phyloP scores from a whole-genome alignment of 2,329 filamentous ascomycete genomes.

The Penicillium sp. region DNA sequence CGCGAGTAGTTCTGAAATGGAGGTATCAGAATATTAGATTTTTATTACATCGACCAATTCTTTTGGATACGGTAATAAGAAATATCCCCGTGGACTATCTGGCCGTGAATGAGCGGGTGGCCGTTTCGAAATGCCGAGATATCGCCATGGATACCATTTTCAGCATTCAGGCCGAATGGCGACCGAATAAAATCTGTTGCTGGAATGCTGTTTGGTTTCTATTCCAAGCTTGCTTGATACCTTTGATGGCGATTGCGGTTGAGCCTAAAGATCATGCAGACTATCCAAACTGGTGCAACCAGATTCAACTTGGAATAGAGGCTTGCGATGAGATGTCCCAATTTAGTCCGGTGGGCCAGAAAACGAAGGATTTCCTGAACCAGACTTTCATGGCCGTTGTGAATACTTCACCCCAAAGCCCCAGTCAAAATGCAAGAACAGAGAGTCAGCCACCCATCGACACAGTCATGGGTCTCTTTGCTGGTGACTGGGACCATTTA shows the following conservation, averaged over 20 bases:
- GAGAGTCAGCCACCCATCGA: background rate
- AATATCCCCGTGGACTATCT: conserved; percentile 16
- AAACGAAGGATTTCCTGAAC: conserved; percentile 35
- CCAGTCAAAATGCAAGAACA: background rate
- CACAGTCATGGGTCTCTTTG: conserved; percentile 7
- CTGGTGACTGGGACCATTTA: conserved; percentile 4
- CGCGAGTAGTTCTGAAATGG: conserved; percentile 19
- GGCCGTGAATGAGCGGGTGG: background rate
- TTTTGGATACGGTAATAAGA: conserved; percentile 19
- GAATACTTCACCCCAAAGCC: background rate
- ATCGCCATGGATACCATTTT: conserved; percentile 12
- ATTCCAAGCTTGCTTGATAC: conserved; percentile 9
- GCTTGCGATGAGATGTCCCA: conserved; percentile 9
- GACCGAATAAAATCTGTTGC: conserved; percentile 12
- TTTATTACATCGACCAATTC: conserved; percentile 23
- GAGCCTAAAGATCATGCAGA: conserved; percentile 1
- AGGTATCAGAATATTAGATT: conserved; percentile 27
- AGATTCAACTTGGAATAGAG: conserved; percentile 9
- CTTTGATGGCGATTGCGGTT: conserved; percentile 4
- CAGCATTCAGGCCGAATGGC: conserved; percentile 12
- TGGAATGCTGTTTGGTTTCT: conserved; percentile 11
- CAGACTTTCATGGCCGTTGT: conserved; percentile 29
- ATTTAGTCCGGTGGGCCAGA: conserved; percentile 10
- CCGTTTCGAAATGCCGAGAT: conserved; percentile 6
- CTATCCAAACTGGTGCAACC: conserved; percentile 11